Base-by-base conservation (phyloP, 129 eudicot genomes). In the Saussurea involucrata region DNA sequence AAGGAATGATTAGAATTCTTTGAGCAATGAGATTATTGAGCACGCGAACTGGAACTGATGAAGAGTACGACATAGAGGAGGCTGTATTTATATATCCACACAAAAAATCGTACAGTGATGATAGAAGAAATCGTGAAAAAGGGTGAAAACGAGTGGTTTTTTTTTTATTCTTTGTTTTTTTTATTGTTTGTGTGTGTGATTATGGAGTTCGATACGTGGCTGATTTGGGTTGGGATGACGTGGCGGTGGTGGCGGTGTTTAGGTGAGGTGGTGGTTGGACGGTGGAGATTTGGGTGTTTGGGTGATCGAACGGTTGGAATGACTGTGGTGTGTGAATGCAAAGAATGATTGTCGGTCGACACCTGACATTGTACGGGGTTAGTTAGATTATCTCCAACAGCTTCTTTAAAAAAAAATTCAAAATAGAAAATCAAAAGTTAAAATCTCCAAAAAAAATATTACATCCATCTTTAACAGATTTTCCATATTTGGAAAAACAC, bases 1-100 rank as follows among this genome's bases (percentile, higher is more conserved):
- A 73, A 6, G 79, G 34, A 63, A 72, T 25, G 64, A 80, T 46
- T 24, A 28, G 11, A 80, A 42, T 64, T 65, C 68, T 31, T 25
- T 53, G 65, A 69, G 60, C 20, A 31, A 27, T 68, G 18, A 69
- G 22, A 44, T 37, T 85, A 36, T 17, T 64, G 73, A 60, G 74
- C 5, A 82, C 72, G 29, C 81, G 80, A 82, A 79, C 73, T 79
- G n/a, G n/a, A n/a, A n/a, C n/a, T n/a, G n/a, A n/a, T n/a, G 88
- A 79, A 11, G 78, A 75, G 81, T 72, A 69, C 20, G 71, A 79
- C 88, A 87, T 89, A 42, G 69, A 24, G 76, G 4, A 9, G 4
- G 12, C 12, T 27, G 8, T 64, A 25, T 83, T 28, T 83, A 83
- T 72, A 76, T 27, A n/a, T n/a, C n/a, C n/a, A n/a, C n/a, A 44